These are phyloP conservation scores for Aureobasidium sp. DNA, from an alignment of 2,329 filamentous ascomycete species.

Conservation along the genomic window DNA sequence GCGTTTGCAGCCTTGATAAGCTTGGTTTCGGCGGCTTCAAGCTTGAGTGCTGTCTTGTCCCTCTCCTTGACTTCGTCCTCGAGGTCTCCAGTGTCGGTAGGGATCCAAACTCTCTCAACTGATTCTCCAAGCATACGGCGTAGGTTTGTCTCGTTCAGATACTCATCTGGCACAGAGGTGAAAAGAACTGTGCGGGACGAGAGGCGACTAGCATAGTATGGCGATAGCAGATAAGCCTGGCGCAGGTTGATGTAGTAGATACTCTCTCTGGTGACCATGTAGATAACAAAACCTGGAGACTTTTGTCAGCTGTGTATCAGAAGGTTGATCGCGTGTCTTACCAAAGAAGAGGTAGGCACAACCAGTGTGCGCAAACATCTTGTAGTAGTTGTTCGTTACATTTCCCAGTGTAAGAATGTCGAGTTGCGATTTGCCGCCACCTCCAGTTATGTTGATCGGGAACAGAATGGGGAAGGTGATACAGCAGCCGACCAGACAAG, in stretches of 20 bases:
- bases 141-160: constrained; percentile 69
- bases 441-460: constrained; percentile 83
- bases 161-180: constrained; percentile 71
- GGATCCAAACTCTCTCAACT: constrained; percentile 79
- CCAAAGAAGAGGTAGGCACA: constrained; percentile 75
- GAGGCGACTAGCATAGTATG: constrained; percentile 74
- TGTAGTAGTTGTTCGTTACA: constrained; percentile 55
- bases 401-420: constrained; percentile 77
- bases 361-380: constrained; percentile 75
- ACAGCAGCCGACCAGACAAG: constrained; percentile 74
- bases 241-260: constrained; percentile 90
- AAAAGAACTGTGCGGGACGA: constrained; percentile 89
- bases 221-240: constrained; percentile 84
- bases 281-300: constrained; percentile 65
- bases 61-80: constrained; percentile 76
- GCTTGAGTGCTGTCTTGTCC: constrained; percentile 68
- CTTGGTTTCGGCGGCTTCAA: constrained; percentile 82
- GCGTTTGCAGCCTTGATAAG: constrained; percentile 74
- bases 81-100: constrained; percentile 67
- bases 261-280: constrained; percentile 76
- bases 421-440: constrained; percentile 57
- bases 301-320: background rate
- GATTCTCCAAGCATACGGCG: constrained; percentile 73
- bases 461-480: constrained; percentile 85
- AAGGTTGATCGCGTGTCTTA: constrained; percentile 24